Evolutionary conservation across 2,329 filamentous ascomycete genomes (phyloP).

Genomic region (Fusarium longipes): DNA sequence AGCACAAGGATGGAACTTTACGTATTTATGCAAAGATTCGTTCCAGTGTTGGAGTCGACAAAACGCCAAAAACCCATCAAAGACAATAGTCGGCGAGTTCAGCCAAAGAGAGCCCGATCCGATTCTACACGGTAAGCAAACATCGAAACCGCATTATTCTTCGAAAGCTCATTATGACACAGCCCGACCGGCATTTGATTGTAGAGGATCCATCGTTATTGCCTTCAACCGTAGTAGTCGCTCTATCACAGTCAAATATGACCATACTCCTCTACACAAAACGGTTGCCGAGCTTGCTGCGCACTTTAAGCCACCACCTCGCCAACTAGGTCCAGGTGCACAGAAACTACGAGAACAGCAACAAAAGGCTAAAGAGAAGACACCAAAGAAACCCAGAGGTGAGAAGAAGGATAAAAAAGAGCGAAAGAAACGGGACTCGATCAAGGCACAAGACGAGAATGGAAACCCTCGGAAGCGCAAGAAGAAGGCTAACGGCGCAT

Average conservation of each 20-base stretch:
- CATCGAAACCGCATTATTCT: background rate
- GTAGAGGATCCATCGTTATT: slow-evolving; percentile 63
- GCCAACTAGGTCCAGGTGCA: slow-evolving; percentile 43
- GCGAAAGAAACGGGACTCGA: slow-evolving; percentile 38
- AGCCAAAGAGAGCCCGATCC: slow-evolving; percentile 61
- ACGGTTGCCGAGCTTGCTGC: slow-evolving; percentile 64
- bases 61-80: slow-evolving; percentile 55
- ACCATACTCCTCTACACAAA: slow-evolving; percentile 67
- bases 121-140: slow-evolving; percentile 56
- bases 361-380: slow-evolving; percentile 42
- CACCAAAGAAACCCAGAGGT: slow-evolving; percentile 45
- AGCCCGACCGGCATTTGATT: slow-evolving; percentile 70
- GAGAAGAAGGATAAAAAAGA: slow-evolving; percentile 47
- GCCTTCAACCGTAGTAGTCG: slow-evolving; percentile 61
- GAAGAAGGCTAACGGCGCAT: slow-evolving; percentile 43
- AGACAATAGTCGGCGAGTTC: slow-evolving; percentile 60
- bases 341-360: slow-evolving; percentile 44
- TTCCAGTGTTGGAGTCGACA: slow-evolving; percentile 62
- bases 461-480: slow-evolving; percentile 46
- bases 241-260: slow-evolving; percentile 64
- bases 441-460: slow-evolving; percentile 42
- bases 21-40: slow-evolving; percentile 66
- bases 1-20: slow-evolving; percentile 64
- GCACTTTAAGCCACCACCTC: slow-evolving; percentile 59
- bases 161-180: background rate